phyloP scores from a whole-genome alignment of 176 grass and related monocot species.

The Lolium perenne region DNA sequence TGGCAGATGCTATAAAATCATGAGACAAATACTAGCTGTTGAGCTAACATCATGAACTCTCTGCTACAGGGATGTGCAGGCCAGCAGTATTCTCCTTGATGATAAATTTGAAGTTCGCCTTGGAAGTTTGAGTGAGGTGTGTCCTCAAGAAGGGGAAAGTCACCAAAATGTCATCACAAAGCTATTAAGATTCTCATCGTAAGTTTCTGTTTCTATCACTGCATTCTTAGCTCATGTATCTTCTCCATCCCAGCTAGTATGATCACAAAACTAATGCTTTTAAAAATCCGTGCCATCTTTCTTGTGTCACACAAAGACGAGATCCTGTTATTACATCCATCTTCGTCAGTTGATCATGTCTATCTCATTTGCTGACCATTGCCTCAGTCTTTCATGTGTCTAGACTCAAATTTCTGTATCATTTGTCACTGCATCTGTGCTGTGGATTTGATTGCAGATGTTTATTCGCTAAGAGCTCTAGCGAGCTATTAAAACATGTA shows the following conservation, averaged over 20 bases:
- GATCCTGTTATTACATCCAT: not conserved
- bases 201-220: conserved; percentile 47
- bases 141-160: conserved; percentile 84
- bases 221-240: conserved; percentile 16
- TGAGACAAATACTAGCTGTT: conserved; percentile 2
- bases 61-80: conserved; percentile 79
- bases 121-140: conserved; percentile 80
- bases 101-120: conserved; percentile 94
- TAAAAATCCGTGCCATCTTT: not conserved
- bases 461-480: no score
- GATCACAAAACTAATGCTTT: conserved; percentile 3
- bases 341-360: not conserved
- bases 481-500: no score
- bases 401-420: not conserved
- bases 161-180: conserved; percentile 91
- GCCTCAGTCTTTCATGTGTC: not conserved
- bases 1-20: not conserved
- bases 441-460: no score
- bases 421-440: not conserved
- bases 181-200: conserved; percentile 90
- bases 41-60: conserved; percentile 29
- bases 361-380: not conserved
- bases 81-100: conserved; percentile 93
- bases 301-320: no score
- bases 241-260: not conserved